Conservation (phyloP, 2,329 filamentous ascomycete species). For the Aspergillus cejpii region DNA sequence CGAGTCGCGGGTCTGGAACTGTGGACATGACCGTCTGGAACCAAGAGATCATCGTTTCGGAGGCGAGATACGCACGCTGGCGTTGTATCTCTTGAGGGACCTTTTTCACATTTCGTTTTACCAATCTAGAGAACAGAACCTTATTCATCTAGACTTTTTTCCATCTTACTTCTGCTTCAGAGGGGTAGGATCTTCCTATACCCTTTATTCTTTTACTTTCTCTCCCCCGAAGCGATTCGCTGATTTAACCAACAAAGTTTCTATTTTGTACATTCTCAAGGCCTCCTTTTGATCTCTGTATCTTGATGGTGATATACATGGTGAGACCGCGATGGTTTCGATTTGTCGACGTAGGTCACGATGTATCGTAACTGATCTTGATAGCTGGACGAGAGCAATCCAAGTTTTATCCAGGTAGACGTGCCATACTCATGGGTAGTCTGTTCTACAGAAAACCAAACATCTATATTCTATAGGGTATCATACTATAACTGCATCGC, state of each 20-base stretch:
- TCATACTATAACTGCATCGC: conserved; percentile 10
- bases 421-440: too few species aligned
- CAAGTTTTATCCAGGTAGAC: too few species aligned
- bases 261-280: conserved; percentile 5
- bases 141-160: conserved; percentile 6
- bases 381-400: too few species aligned
- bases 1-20: background rate
- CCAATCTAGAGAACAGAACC: conserved; percentile 8
- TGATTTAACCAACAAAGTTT: conserved; percentile 12
- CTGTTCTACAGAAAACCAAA: too few species aligned
- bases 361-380: too few species aligned
- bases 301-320: conserved; percentile 2
- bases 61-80: conserved; percentile 19
- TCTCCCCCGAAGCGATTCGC: conserved; percentile 3
- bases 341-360: background rate
- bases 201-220: conserved; percentile 9
- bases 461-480: conserved; percentile 9
- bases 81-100: conserved; percentile 22
- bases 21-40: conserved; percentile 10
- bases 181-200: background rate
- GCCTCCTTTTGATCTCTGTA: conserved; percentile 11
- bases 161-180: conserved; percentile 8
- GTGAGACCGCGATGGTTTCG: background rate
- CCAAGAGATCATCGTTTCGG: conserved; percentile 16
- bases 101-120: conserved; percentile 6